Percentiles rank a stretch among this genome's conserved stretches.
These are phyloP conservation scores for Sphagnum tenellum DNA, from an alignment of 225 moss, liverwort and hornwort genomes.

Conservation along the genomic window DNA sequence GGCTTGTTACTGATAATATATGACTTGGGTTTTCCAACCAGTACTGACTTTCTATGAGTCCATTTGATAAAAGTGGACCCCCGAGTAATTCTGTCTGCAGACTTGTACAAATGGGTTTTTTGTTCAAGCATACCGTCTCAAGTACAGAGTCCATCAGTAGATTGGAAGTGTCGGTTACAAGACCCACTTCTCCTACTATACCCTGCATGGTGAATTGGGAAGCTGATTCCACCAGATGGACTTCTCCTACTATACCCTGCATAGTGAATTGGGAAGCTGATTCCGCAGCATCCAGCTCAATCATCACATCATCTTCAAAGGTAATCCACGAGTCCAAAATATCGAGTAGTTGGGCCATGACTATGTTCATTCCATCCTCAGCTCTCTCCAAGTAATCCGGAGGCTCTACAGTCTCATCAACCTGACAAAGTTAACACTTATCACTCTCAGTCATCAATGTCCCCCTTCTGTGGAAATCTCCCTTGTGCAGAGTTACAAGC, in stretches of 20 bases:
- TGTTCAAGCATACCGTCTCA: not conserved
- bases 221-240: constrained; percentile 24
- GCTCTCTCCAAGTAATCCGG: constrained; percentile 19
- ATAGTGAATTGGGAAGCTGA: constrained; percentile 17
- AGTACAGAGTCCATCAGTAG: not conserved
- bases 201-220: constrained; percentile 18
- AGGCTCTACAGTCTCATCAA: constrained; percentile 33
- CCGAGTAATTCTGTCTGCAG: no score
- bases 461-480: not conserved
- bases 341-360: constrained; percentile 12
- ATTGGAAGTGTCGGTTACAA: constrained; percentile 14
- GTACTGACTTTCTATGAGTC: no score
- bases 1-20: no score
- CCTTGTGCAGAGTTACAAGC: not conserved
- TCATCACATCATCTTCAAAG: constrained; percentile 32
- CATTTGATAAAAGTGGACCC: no score
- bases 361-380: constrained; percentile 22
- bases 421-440: constrained; percentile 7
- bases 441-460: no score
- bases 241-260: constrained; percentile 13
- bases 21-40: no score
- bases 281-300: constrained; percentile 24
- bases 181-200: constrained; percentile 14
- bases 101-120: no score
- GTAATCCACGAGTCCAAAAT: constrained; percentile 34